Percentiles rank a stretch among this genome's conserved stretches.
These are phyloP conservation scores for Hyaloscypha finlandica DNA, from an alignment of 495 filamentous ascomycete genomes.

Conservation along the genomic window DNA sequence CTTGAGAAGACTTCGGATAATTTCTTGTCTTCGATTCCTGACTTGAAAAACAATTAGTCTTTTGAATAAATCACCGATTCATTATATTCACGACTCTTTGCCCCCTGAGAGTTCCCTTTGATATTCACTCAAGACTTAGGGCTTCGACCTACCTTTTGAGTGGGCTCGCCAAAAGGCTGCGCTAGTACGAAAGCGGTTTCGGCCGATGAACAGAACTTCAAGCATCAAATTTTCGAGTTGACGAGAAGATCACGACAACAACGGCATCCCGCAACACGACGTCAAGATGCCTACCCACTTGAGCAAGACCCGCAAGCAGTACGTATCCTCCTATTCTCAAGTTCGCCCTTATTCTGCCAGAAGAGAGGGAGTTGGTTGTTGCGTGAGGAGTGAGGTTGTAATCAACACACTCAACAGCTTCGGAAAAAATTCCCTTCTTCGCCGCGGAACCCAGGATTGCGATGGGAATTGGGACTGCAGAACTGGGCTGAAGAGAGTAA, in stretches of 20 bases:
- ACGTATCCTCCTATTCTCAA: conserved; percentile 42
- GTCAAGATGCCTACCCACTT: conserved; percentile 78
- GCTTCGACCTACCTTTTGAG: background rate
- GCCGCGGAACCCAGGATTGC: background rate
- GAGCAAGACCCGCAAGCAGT: conserved; percentile 83
- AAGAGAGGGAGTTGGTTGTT: background rate
- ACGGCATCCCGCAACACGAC: conserved; percentile 24
- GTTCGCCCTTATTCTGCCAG: background rate
- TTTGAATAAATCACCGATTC: background rate
- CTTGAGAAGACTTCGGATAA: background rate
- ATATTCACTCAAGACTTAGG: too few species aligned
- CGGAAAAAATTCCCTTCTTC: background rate
- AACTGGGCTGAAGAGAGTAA: background rate
- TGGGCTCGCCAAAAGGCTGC: conserved; percentile 20
- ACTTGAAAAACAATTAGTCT: background rate
- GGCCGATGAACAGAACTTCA: background rate
- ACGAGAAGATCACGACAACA: conserved; percentile 25
- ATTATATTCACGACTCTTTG: too few species aligned
- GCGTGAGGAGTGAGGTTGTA: background rate
- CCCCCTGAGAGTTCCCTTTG: too few species aligned
- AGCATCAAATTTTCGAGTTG: conserved; percentile 20
- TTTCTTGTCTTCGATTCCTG: background rate
- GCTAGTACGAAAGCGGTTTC: conserved; percentile 14
- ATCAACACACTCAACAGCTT: background rate
- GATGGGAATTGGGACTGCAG: background rate